Base-by-base conservation (phyloP, 495 filamentous ascomycete genomes). In the Aspergillus nanangensis region DNA sequence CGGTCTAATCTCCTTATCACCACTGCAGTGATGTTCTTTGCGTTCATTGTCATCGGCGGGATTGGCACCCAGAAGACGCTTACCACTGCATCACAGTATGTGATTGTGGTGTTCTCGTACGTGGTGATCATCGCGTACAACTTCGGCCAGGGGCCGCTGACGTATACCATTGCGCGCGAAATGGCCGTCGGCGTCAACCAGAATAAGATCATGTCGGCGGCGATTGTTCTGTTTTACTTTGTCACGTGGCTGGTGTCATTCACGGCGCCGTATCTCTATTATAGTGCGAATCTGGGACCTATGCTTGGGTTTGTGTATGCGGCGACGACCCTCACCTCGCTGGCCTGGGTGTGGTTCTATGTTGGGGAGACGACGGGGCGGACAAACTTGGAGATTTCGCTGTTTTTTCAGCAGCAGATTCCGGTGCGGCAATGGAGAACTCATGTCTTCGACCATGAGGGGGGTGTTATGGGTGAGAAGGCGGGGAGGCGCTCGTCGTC, bases 261-360 rank as follows among this genome's bases (percentile, higher is more conserved):
- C 45, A 62, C 63, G 17, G 44, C 43, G 1, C 67, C 67, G 1
- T 69, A 71, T 37, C 50, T 71, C 10, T 71, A 69, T 50, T 63
- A 62, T 25, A 46, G 45, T 0, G 67, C 55, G 0, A 50, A 53
- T 15, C 38, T 71, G 1, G 67, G 65, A 0, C 63, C 67, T 5
- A 71, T 60, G 65, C 45, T 65, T 10, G 61, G 61, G 0, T 71
- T 71, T 47, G 52, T 71, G 8, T 69, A 67, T 36, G 56, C 55
- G 3, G 65, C 50, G 8, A 63, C 60, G 0, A 62, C 59, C 0
- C 41, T 60, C 4, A 46, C 57, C 19, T 45, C 56, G 15, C 41
- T 68, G 3, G 61, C 57, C 11, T 71, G 58, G 46, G 53, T 57
- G 14, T 71, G 57, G 54, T 71, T 71, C 45, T 69, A 65, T 52